Evolutionary conservation across 2,329 filamentous ascomycete species (phyloP), one percentile per base, ranked within the genome.

Genomic region (Aspergillus pseudoterreus): DNA sequence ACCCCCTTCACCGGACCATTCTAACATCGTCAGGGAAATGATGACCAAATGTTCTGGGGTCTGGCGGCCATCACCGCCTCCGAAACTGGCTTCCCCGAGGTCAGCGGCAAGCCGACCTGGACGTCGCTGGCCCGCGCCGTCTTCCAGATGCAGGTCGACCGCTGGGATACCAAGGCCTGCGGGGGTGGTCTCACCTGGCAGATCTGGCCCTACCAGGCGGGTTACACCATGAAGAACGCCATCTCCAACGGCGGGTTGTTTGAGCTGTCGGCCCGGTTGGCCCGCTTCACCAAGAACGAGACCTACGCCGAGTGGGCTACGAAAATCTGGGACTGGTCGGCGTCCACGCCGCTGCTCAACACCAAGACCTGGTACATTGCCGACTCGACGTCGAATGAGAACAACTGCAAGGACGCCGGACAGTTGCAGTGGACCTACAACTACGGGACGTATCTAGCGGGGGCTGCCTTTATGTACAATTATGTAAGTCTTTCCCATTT

Each of bases 231-330:
- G 63, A 80, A 80, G 57, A 81, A 81, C 59, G 72, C 73, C 36
- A 76, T 81, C 55, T 77, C 75, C 11, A 80, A 81, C 55, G 78
- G 78, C 6, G 76, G 71, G 21, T 77, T 80, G 55, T 80, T 81
- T 67, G 75, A 79, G 56, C 70, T 82, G 17, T 74, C 74, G 12
- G 77, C 88, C 12, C 82, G 88, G 15, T 77, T 92, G 10, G 86
- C 86, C 0, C 77, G 85, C 15, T 91, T 88, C 72, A 92, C 89
- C 0, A 82, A 83, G 42, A 91, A 92, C 71, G 64, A 78, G 49
- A 91, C 86, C 0, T 94, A 92, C 63, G 76, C 81, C 9, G 80
- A 87, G 14, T 89, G 86, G 86, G 88, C 88, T 0, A 76, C 82
- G 53, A 84, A 78, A 63, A 75, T 85, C 32, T 53, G 51, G 51